Evolutionary conservation across 2,329 filamentous ascomycete species (phyloP).

Genomic region (Phoma herbarum): DNA sequence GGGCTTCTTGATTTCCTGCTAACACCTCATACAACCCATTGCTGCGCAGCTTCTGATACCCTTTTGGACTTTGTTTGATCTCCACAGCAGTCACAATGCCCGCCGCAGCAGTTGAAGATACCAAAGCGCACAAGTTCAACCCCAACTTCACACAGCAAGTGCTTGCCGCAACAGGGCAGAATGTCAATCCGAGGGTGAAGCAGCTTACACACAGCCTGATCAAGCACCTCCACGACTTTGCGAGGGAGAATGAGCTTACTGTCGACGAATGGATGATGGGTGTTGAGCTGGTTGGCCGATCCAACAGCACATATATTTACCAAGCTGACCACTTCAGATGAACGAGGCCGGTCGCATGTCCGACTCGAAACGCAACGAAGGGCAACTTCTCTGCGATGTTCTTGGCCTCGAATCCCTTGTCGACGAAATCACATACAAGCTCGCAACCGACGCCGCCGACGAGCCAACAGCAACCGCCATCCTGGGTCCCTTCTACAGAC

Average conservation of each 20-base stretch:
- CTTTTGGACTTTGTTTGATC: neutral
- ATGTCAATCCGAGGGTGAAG: constrained; percentile 70
- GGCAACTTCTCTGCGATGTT: constrained; percentile 67
- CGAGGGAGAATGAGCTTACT: constrained; percentile 78
- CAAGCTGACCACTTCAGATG: constrained; percentile 49
- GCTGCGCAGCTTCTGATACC: constrained; percentile 11
- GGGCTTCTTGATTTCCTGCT: constrained; percentile 7
- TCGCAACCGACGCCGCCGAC: constrained; percentile 60
- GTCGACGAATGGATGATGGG: constrained; percentile 81
- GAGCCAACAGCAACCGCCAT: constrained; percentile 77
- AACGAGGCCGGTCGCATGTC: constrained; percentile 72
- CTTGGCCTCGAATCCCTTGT: constrained; percentile 69
- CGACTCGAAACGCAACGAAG: constrained; percentile 69
- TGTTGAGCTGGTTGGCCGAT: constrained; percentile 68
- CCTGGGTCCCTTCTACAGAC: constrained; percentile 84
- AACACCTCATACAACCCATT: constrained; percentile 1
- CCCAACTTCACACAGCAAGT: constrained; percentile 79
- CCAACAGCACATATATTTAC: neutral
- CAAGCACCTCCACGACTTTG: constrained; percentile 79
- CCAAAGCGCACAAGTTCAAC: constrained; percentile 64
- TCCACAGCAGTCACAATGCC: constrained; percentile 9
- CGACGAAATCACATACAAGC: constrained; percentile 80
- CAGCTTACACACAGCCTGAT: constrained; percentile 71
- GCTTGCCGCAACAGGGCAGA: constrained; percentile 75
- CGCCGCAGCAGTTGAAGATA: constrained; percentile 12